Evolutionary conservation across 345 rosid genomes (phyloP).

Genomic region (Populus tremula): DNA sequence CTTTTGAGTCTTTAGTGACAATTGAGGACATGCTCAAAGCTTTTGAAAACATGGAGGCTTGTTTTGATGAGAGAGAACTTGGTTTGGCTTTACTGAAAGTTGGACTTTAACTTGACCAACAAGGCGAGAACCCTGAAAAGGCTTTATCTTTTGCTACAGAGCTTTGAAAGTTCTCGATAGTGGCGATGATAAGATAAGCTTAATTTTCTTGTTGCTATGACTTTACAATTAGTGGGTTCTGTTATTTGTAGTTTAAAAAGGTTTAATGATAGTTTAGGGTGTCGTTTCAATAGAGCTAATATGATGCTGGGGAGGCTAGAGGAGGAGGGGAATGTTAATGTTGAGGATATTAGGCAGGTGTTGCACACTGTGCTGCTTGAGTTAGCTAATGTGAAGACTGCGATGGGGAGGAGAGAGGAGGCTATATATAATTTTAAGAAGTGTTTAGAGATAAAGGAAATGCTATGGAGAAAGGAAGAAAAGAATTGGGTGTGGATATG

Average conservation of each 20-base stretch:
- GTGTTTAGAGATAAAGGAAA: slow-evolving; percentile 74
- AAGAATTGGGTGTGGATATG: slow-evolving; percentile 70
- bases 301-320: slow-evolving; percentile 58
- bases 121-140: slow-evolving; percentile 75
- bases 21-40: slow-evolving; percentile 68
- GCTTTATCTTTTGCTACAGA: slow-evolving; percentile 58
- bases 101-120: slow-evolving; percentile 83
- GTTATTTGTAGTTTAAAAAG: slow-evolving; percentile 57
- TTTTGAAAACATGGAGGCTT: slow-evolving; percentile 71
- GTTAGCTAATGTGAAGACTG: slow-evolving; percentile 78
- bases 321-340: slow-evolving; percentile 39
- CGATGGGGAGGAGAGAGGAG: slow-evolving; percentile 91
- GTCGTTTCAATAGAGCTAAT: slow-evolving; percentile 71
- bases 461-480: slow-evolving; percentile 64
- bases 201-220: slow-evolving; percentile 62
- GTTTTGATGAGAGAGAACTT: slow-evolving; percentile 64
- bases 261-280: slow-evolving; percentile 80
- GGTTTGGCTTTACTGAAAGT: slow-evolving; percentile 73
- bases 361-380: slow-evolving; percentile 73
- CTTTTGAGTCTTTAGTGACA: slow-evolving; percentile 76
- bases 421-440: slow-evolving; percentile 70
- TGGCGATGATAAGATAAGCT: slow-evolving; percentile 39
- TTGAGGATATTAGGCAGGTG: slow-evolving; percentile 64
- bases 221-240: slow-evolving; percentile 76
- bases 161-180: slow-evolving; percentile 64